Evolutionary conservation across 768 basidiomycete genomes (phyloP), one percentile per base, ranked within the genome.

Genomic region (Naematelia aurantialba): DNA sequence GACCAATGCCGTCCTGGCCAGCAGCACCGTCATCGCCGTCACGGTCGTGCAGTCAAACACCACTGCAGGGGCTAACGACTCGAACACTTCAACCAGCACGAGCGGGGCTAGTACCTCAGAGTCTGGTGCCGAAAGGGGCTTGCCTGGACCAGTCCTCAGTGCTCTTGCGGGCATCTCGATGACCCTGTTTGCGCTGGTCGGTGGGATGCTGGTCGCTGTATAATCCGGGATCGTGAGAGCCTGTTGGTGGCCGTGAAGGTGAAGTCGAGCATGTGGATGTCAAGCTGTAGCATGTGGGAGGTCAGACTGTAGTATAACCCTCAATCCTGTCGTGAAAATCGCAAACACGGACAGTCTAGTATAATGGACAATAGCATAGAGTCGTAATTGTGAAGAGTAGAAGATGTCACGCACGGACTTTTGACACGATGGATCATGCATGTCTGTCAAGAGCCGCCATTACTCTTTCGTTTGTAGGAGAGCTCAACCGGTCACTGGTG

Each of bases 1-100:
- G 0, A 49, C 66, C 54, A 66, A 66, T 56, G 53, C 61, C 26
- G 59, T 62, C 11, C 58, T 74, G 5, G 70, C 73, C 3, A 26
- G 42, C 27, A 52, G 34, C 31, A 45, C 42, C 24, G 53, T 63
- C 54, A 55, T 39, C 34, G 34, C 34, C 34, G 8, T 17, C 17
- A 39, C 34, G 17, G 34, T 8, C 17, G 34, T 8, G 8, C 51
- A 58, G 34, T 52, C 48, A 19, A 58, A 48, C 22, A 50, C n/a
- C 11, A 11, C 17, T 17, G 19, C 48, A 26, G 24, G 19, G 24
- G 45, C 45, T 14, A 24, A 24, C 45, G 45, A n/a, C 45, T 46
- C 48, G 5, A 25, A 14, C 22, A 50, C 17, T 5, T n/a, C 11
- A 50, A 27, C 22, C 10, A 25, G 22, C 22, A 25, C 48, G 48